Evolutionary conservation across 1,284 basidiomycete genomes (phyloP).

Genomic region (Trametes polyzona): DNA sequence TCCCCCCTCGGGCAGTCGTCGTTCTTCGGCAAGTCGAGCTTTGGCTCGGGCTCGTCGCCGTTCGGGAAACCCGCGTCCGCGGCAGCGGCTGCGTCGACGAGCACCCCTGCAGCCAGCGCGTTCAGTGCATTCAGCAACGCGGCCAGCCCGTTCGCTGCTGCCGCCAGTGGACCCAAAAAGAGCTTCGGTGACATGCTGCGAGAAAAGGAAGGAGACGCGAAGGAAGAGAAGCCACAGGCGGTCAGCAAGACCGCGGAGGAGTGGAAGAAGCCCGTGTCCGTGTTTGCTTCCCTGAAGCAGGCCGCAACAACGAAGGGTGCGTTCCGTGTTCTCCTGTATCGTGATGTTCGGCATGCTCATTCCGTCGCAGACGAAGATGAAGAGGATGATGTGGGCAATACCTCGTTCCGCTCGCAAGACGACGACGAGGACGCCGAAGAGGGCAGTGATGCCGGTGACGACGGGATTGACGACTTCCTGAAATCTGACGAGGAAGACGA

Average conservation of each 20-base stretch:
- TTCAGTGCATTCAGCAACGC: constrained; percentile 54
- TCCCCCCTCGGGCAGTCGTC: constrained; percentile 14
- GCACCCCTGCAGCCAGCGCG: constrained; percentile 40
- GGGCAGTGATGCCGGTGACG: constrained; percentile 30
- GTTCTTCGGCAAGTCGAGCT: constrained; percentile 35
- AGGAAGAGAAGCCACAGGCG: constrained; percentile 16
- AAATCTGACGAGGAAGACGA: constrained; percentile 31
- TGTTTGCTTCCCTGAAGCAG: constrained; percentile 24
- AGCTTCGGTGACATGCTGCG: constrained; percentile 48
- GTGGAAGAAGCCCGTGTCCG: constrained; percentile 28
- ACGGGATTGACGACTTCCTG: constrained; percentile 25
- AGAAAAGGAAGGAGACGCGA: constrained; percentile 31
- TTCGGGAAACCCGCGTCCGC: constrained; percentile 33
- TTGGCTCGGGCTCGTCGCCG: constrained; percentile 37
- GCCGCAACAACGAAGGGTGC: constrained; percentile 11
- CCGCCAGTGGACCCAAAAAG: constrained; percentile 32
- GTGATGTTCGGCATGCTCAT: neutral
- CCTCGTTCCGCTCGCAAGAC: constrained; percentile 22
- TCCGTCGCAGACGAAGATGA: constrained; percentile 23
- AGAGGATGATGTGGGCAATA: constrained; percentile 27
- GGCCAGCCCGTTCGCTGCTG: constrained; percentile 48
- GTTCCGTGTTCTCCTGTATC: neutral
- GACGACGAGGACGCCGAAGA: constrained; percentile 19
- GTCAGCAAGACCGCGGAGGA: constrained; percentile 22
- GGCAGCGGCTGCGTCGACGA: constrained; percentile 35